phyloP scores from a whole-genome alignment of 371 early-diverging fungal species.

The Saksenaea oblongispora region DNA sequence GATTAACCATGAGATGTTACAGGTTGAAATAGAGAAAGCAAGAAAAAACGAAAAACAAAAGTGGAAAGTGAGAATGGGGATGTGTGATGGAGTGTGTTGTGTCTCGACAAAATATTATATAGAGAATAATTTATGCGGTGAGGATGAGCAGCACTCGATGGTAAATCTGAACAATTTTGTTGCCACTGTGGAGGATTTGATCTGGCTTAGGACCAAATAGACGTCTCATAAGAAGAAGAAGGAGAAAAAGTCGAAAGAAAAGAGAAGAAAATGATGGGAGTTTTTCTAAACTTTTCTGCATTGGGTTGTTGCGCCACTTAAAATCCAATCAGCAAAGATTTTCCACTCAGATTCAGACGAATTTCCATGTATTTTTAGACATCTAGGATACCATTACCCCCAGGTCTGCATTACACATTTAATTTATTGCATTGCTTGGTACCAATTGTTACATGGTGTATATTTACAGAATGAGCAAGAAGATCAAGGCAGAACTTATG shows the following conservation, averaged over 20 bases:
- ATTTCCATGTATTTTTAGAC: too few relatives aligned
- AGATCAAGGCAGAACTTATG: too few relatives aligned
- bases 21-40: background rate
- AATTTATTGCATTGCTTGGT: too few relatives aligned
- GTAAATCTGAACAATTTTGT: background rate
- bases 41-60: background rate
- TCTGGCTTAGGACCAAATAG: constrained; percentile 3
- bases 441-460: too few relatives aligned
- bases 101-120: background rate
- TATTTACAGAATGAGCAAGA: too few relatives aligned
- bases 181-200: constrained; percentile 1
- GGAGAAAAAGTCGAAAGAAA: background rate
- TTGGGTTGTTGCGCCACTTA: too few relatives aligned
- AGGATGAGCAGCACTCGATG: background rate
- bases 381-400: too few relatives aligned
- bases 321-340: too few relatives aligned
- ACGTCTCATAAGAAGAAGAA: background rate
- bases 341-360: too few relatives aligned
- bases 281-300: too few relatives aligned
- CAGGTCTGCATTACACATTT: too few relatives aligned
- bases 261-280: background rate
- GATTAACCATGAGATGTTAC: background rate
- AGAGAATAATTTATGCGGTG: background rate
- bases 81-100: background rate
- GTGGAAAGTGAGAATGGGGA: background rate